Evolutionary conservation across 495 filamentous ascomycete genomes (phyloP).

Genomic region (Trichoderma orchidacearum): DNA sequence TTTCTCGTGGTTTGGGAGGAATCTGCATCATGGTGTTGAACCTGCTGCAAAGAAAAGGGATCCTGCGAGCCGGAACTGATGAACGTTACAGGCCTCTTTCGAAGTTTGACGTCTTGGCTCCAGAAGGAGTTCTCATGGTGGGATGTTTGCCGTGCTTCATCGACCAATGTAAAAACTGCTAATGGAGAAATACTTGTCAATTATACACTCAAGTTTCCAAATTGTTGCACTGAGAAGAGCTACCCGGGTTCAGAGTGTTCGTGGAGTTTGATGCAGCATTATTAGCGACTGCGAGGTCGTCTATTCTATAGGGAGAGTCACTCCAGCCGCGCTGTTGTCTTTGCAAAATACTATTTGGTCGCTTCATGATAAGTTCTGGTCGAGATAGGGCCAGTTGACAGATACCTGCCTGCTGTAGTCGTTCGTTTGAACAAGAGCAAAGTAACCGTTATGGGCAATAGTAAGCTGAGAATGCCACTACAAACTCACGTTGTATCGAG

Average conservation of each 20-base stretch:
- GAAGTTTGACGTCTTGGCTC: slow-evolving; percentile 24
- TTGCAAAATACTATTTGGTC: neutral
- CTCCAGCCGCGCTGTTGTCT: neutral
- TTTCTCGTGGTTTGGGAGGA: slow-evolving; percentile 10
- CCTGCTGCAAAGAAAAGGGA: slow-evolving; percentile 19
- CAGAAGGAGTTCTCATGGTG: slow-evolving; percentile 32
- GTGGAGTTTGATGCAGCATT: neutral
- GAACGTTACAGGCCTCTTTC: slow-evolving; percentile 50
- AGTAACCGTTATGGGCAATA: too few relatives aligned
- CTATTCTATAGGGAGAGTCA: neutral
- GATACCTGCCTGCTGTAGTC: too few relatives aligned
- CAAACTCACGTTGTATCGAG: too few relatives aligned
- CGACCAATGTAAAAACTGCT: slow-evolving; percentile 46
- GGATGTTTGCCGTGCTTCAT: slow-evolving; percentile 69
- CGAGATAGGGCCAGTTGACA: too few relatives aligned
- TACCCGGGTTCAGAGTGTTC: too few relatives aligned
- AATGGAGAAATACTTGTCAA: neutral
- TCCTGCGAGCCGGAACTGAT: slow-evolving; percentile 56
- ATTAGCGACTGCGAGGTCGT: neutral
- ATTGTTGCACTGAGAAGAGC: neutral
- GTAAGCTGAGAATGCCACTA: too few relatives aligned
- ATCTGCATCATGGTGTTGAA: neutral
- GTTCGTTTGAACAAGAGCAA: too few relatives aligned
- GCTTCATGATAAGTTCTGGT: too few relatives aligned
- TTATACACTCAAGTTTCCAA: neutral